Base-by-base conservation (phyloP, 257 asterid genomes). In the Dorcoceras hygrometricum region DNA sequence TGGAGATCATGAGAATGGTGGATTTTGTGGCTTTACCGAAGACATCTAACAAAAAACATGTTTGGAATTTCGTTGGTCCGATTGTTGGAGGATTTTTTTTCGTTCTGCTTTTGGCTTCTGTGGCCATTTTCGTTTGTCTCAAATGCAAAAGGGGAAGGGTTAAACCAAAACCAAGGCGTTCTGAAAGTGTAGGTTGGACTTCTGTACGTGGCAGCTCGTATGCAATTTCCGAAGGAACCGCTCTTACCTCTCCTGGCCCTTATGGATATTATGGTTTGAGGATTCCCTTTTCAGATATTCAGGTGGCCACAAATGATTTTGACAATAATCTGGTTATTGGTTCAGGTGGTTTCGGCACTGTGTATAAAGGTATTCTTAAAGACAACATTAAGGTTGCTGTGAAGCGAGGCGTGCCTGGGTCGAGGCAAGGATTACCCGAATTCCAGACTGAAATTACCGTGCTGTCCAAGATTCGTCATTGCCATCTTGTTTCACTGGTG, bases 351-450 rank as follows among this genome's bases (percentile, higher is more conserved):
- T 87, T 87, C 48, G 95, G 95, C 24, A 69, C 71, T 71, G 95
- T 87, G 24, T 87, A 76, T 72, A 85, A 83, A 75, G 95, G 81
- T 19, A 71, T 73, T n/a, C 81, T 87, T 19, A 65, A 71, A 23
- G 83, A 85, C 46, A 78, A 78, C 77, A 63, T 79, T 7, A 82
- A 81, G 62, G 89, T 87, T 26, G 95, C 95, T 2, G 88, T 81
- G 20, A 87, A 87, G 68, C 79, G 95, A 11, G 83, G 92, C 18
- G 63, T 81, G 28, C 86, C 89, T 6, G 92, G 95, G 39, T 85
- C 89, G 0, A 78, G 89, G 18, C 95, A 87, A 64, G 95, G 95
- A 8, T 78, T 87, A 51, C 95, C 95, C 0, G 95, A 87, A 60
- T 87, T 87, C 78, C 95, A 85, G 20, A 71, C 91, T 0, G 95